phyloP scores from a whole-genome alignment of 495 filamentous ascomycete species.

The Trichoderma erinaceum region DNA sequence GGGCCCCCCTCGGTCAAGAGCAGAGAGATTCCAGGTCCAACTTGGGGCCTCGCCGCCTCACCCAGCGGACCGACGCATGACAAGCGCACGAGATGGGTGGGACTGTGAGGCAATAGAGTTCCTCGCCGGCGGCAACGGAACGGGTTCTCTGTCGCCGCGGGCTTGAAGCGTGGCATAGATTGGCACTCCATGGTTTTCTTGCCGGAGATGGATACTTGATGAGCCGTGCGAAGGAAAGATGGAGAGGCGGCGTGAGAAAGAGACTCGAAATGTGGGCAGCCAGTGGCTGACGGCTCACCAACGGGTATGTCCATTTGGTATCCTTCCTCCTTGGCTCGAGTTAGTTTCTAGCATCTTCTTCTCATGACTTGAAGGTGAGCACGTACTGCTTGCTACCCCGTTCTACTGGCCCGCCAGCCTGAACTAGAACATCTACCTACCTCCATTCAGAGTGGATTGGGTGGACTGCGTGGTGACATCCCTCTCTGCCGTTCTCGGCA shows the following conservation, averaged over 20 bases:
- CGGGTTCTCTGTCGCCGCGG: conserved; percentile 6
- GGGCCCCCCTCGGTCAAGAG: not conserved
- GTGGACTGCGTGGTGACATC: conserved; percentile 1
- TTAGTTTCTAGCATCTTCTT: not conserved
- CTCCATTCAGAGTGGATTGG: not conserved
- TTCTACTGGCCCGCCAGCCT: conserved; percentile 1
- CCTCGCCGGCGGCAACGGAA: not conserved
- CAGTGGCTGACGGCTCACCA: conserved; percentile 1
- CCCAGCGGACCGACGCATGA: conserved; percentile 10
- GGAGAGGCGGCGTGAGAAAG: not conserved
- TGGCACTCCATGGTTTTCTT: not conserved
- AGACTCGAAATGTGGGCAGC: not conserved
- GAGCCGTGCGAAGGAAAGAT: not conserved
- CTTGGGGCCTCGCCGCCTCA: conserved; percentile 10
- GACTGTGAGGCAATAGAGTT: conserved; percentile 11
- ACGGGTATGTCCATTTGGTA: not conserved
- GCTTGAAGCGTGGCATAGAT: conserved; percentile 1
- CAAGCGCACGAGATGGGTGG: conserved; percentile 11
- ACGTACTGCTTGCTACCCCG: conserved; percentile 8
- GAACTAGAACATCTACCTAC: not conserved
- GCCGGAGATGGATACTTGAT: not conserved
- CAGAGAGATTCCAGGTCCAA: not conserved
- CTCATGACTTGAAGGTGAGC: not conserved
- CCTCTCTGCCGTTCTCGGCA: not conserved
- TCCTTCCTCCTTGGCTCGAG: not conserved